Base-by-base conservation (phyloP, 1,139 yeast genomes). In the Suhomyces chickasaworum region DNA sequence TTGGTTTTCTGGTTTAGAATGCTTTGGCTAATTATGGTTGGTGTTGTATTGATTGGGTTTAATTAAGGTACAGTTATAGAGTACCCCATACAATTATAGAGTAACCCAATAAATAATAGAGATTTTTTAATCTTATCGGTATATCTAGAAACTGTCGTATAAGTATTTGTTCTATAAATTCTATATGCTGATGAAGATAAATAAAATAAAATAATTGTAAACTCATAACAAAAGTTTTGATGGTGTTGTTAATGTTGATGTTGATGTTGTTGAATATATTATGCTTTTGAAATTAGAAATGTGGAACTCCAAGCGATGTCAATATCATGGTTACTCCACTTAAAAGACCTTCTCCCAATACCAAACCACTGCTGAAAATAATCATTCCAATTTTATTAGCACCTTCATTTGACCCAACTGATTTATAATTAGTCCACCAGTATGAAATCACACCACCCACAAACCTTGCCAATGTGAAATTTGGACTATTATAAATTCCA, bases 401-500 rank as follows among this genome's bases (percentile, higher is more conserved):
- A 16, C 64, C 63, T 7, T 62, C 49, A 27, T 72, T 69, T 5
- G 71, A 63, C 23, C 44, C 44, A 5, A 60, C 62, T 22, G 63
- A 59, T 32, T 56, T 50, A 34, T 56, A 57, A 31, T 66, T 68
- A 50, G 82, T 54, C 89, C 91, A 86, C 53, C 71, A 56, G 55
- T 77, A 81, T 1, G 93, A 81, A 35, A 84, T 65, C n/a, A 86
- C 59, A 1, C 99, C 99, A 12, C 99, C 99, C 22, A 89, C 54
- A 59, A 93, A 91, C 57, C 99, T 75, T 0, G 98, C 98, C 36
- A 93, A 73, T 0, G 99, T 93, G 66, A 93, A 93, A 42, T 90
- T 86, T 2, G 98, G 98, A 0, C 95, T 79, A 62, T 93, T 93
- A 63, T 93, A 93, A 51, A 93, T 89, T 17, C 99, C 99, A 49